Base-by-base conservation (phyloP, 2,329 filamentous ascomycete genomes). In the Ramichloridium luteum region DNA sequence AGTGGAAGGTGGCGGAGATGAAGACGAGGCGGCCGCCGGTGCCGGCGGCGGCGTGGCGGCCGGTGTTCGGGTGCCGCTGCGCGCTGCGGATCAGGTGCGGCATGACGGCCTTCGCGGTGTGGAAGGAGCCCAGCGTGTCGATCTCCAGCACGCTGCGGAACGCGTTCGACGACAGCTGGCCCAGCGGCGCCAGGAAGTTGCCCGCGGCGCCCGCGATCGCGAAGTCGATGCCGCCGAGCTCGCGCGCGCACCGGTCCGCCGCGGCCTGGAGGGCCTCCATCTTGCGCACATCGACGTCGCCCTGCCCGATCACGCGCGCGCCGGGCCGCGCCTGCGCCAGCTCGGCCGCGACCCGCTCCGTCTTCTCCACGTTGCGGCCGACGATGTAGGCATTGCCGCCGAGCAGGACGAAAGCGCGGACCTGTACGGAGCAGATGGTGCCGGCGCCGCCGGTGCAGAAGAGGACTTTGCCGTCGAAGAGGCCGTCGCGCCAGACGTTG, bases 101-200 rank as follows among this genome's bases (percentile, higher is more conserved):
- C 18, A 94, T 63, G 1, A 84, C 90, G 3, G 88, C 85, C 61
- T 96, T 96, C 51, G 93, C 68, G 3, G 85, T 93, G 63, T 96
- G 93, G 62, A 81, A 98, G 11, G 82, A 92, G 17, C 90, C 90
- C 20, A 96, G 59, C 3, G 93, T 79, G 54, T 96, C 90, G 50
- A 98, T 98, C 39, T 96, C 90, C 49, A 96, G 88, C 43, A 98
- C 90, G 0, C 82, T 69, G 58, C 86, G 92, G 74, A 98, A 93
- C 3, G 83, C 90, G 53, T 96, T 96, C 36, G 80, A 61, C 25
- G 75, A 84, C 30, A 96, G 71, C 40, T 78, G 78, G 25, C 78
- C 71, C 38, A 96, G 78, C 4, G 88, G 80, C 1, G 84, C 80
- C 13, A 98, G 68, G 58, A 96, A 98, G 59, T 98, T 98, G 37